Base-by-base conservation (phyloP, 2,329 filamentous ascomycete species). In the Clonostachys sp. region DNA sequence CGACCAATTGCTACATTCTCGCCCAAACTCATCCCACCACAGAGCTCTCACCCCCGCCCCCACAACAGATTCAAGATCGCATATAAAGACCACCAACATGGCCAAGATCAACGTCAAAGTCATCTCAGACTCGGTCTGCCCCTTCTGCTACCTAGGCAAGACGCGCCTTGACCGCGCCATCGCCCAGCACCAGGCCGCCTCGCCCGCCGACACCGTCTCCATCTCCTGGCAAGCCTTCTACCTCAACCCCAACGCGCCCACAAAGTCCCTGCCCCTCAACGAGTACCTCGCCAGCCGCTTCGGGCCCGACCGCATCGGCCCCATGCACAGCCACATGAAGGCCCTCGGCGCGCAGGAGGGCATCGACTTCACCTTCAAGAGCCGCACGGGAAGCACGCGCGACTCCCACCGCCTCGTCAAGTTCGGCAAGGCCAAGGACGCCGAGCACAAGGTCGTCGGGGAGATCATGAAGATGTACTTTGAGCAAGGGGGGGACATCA, bases 111-210 rank as follows among this genome's bases (percentile, higher is more conserved):
- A 82, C 51, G 87, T 95, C 66, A 81, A 85, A 50, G 80, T 90
- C 60, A 82, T 91, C 49, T 89, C 81, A n/a, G 91, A 95, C 68
- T 87, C 83, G 3, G 80, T 94, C 56, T 95, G 89, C 62, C 87
- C 89, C 5, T 78, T 73, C 78, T 87, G 90, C 74, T 94, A 91
- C 64, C 74, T 95, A 14, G 90, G 89, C 65, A 87, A 89, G 61
- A 83, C 83, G 53, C 83, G 87, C 36, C 79, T 95, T 38, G 80
- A 86, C 45, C 78, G 78, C 51, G 89, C 86, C 51, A 92, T 95
- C 51, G 62, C 72, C 9, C 89, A 88, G 70, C 78, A 80, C 58
- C 72, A 78, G 57, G 74, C 38, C 73, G 89, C 55, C 82, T 86
- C 0, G 10, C 60, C 63, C 41, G 65, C 75, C 38, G 86, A 92